Evolutionary conservation across 257 asterid genomes (phyloP), one percentile per base, ranked within the genome.

Genomic region (Nicotiana obtusifolia): DNA sequence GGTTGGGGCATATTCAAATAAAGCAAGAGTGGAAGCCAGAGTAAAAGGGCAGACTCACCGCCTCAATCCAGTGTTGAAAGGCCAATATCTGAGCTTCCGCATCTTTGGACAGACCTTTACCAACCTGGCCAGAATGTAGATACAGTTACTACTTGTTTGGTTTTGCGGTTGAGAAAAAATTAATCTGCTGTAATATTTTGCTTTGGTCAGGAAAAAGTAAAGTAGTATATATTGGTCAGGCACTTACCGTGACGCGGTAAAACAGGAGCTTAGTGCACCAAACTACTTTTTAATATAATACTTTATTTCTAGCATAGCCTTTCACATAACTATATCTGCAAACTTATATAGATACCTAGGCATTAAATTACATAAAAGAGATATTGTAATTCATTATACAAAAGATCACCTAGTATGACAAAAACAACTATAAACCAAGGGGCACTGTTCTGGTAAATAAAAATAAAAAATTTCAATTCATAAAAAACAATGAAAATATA

Each of bases 1-100:
- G 41, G 7, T 7, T 30, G 17, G 41, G 24, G 33, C 75, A 54
- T 24, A 16, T 31, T 69, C 52, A 16, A 68, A 20, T 20, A 41
- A 59, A 33, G 10, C 20, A 69, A 47, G 35, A 41, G 60, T 5
- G n/a, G 77, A 20, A 8, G 10, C 11, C 77, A 69, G 35, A 71
- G 22, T 71, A 2, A 17, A 37, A 59, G 17, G 64, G 60, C 31
- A 26, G 84, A 83, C 95, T 91, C 88, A 95, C 99, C 49, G 99
- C 99, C 87, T 95, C 99, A 85, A 95, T 95, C 99, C 99, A 95
- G 89, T 93, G 99, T 81, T 90, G 99, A 86, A 95, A 95, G 83
- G 99, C 98, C 87, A 95, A 87, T 84, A 86, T 85, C 84, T 91
- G 98, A 15, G 99, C 99, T 86, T 89, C 92, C 60, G 78, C 95